Conservation (phyloP, 2,329 filamentous ascomycete genomes). For the Capronia epimyces region DNA sequence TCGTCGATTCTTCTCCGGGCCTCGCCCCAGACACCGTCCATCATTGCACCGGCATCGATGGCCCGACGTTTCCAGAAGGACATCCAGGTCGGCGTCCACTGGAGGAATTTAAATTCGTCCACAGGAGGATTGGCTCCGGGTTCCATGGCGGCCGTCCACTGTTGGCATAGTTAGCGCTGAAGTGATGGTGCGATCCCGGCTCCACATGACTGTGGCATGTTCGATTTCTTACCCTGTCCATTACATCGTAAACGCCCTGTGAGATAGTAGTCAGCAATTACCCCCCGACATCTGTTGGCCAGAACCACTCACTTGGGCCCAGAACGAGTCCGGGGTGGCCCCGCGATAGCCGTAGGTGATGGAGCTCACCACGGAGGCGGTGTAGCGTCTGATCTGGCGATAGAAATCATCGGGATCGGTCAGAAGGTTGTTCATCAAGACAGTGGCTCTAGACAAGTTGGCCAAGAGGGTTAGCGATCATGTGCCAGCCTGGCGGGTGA, state of each 20-base stretch:
- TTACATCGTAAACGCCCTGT: not conserved
- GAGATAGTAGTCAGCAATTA: not conserved
- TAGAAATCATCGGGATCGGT: slow-evolving; percentile 10
- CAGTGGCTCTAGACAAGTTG: slow-evolving; percentile 1
- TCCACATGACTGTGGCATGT: slow-evolving; percentile 34
- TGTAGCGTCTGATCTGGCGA: slow-evolving; percentile 4
- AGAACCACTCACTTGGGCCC: slow-evolving; percentile 4
- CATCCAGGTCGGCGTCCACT: slow-evolving; percentile 39
- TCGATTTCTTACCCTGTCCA: slow-evolving; percentile 29
- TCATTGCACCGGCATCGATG: slow-evolving; percentile 34
- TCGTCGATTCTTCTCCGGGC: slow-evolving; percentile 29
- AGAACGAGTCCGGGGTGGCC: slow-evolving; percentile 28
- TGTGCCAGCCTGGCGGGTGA: slow-evolving; percentile 32
- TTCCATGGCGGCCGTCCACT: slow-evolving; percentile 15
- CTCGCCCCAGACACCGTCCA: slow-evolving; percentile 39
- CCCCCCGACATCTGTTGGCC: not conserved
- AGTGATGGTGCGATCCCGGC: slow-evolving; percentile 32
- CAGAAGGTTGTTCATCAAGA: slow-evolving; percentile 10
- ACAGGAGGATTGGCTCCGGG: slow-evolving; percentile 46
- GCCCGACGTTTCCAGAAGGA: slow-evolving; percentile 36
- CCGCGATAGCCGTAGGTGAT: slow-evolving; percentile 47
- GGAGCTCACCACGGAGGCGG: slow-evolving; percentile 45
- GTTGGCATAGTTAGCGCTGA: slow-evolving; percentile 26
- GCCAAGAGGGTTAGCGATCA: slow-evolving; percentile 32
- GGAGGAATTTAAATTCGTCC: slow-evolving; percentile 43